Conservation (phyloP, 768 basidiomycete species). For the Porphyrellus cyaneotinctus region DNA sequence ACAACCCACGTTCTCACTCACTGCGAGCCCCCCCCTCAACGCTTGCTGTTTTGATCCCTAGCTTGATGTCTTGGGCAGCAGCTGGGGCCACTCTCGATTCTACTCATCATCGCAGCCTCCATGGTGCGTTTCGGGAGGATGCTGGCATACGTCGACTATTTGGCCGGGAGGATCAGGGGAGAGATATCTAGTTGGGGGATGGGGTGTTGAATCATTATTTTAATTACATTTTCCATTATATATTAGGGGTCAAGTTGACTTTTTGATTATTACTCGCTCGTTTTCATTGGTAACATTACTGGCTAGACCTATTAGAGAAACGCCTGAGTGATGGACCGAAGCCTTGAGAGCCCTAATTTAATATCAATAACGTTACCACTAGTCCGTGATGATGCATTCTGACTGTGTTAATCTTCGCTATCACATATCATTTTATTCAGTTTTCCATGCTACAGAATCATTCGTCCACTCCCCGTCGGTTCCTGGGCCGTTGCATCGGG, state of each 20-base stretch:
- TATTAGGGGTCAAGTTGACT: neutral
- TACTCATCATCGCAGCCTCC: conserved; percentile 8
- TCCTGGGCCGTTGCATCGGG: too few species aligned
- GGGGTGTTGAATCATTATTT: neutral
- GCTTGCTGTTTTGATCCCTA: conserved; percentile 30
- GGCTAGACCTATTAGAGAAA: neutral
- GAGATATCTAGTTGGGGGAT: conserved; percentile 21
- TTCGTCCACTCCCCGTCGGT: too few species aligned
- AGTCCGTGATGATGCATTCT: too few species aligned
- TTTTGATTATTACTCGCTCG: conserved; percentile 1
- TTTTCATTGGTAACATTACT: conserved; percentile 18
- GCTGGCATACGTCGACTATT: conserved; percentile 22
- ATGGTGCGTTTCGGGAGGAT: conserved; percentile 16
- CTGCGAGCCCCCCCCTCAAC: conserved; percentile 22
- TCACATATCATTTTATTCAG: too few species aligned
- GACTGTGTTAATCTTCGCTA: too few species aligned
- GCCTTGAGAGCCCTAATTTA: too few species aligned
- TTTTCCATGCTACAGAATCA: too few species aligned
- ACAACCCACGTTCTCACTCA: conserved; percentile 19
- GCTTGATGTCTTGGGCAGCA: conserved; percentile 34
- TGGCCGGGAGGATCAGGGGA: conserved; percentile 24
- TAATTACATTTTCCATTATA: neutral
- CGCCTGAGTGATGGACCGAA: too few species aligned
- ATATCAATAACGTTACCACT: too few species aligned
- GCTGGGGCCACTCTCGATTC: conserved; percentile 23